Conservation (phyloP, 2,329 filamentous ascomycete genomes). For the Colletotrichum graminicola region DNA sequence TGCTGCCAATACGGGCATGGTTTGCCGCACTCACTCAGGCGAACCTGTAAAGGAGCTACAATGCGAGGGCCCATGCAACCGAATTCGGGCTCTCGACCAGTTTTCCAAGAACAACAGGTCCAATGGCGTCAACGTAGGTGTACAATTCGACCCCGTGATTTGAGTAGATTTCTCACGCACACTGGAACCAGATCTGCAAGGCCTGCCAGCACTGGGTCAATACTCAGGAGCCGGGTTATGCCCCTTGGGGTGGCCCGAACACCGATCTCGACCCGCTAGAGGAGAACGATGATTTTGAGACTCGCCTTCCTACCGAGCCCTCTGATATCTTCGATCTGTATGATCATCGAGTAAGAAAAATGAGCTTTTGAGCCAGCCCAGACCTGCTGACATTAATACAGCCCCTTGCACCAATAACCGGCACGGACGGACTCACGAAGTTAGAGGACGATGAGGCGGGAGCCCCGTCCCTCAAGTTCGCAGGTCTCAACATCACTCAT, state of each 20-base stretch:
- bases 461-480: not conserved
- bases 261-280: conserved; percentile 24
- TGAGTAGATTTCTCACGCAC: not conserved
- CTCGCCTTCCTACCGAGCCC: conserved; percentile 22
- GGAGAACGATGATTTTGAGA: conserved; percentile 17
- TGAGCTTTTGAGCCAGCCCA: not conserved
- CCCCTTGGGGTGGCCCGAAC: conserved; percentile 32
- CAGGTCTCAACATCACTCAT: not conserved
- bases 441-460: not conserved
- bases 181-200: conserved; percentile 49
- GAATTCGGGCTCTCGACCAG: conserved; percentile 46
- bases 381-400: conserved; percentile 1
- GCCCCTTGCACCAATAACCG: conserved; percentile 37
- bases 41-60: conserved; percentile 45
- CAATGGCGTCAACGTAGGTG: conserved; percentile 49
- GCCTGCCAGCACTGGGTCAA: conserved; percentile 53
- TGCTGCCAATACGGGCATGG: conserved; percentile 52
- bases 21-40: conserved; percentile 51
- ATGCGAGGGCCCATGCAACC: conserved; percentile 50
- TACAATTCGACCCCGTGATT: not conserved
- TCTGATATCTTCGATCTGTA: conserved; percentile 31
- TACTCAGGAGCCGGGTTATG: conserved; percentile 50
- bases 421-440: conserved; percentile 12
- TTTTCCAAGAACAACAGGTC: conserved; percentile 50
- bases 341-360: conserved; percentile 14